Evolutionary conservation across 306 rosid genomes (phyloP).

Genomic region (Cicer arietinum): DNA sequence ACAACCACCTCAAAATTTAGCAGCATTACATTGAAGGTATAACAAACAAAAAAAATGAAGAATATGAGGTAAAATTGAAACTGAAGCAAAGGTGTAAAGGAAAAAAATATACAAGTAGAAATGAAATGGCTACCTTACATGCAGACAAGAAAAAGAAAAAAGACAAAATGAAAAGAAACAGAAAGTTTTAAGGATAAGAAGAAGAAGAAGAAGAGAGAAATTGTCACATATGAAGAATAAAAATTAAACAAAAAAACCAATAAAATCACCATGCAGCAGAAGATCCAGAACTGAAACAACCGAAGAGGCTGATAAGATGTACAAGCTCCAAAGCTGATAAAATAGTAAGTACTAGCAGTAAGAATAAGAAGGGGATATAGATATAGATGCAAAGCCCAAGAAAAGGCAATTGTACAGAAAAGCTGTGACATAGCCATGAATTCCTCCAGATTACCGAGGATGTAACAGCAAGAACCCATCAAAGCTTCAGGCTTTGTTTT

Average conservation of each 20-base stretch:
- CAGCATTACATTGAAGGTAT: slow-evolving; percentile 39
- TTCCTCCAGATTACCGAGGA: slow-evolving; percentile 74
- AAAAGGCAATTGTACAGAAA: slow-evolving; percentile 52
- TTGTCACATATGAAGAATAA: slow-evolving; percentile 7
- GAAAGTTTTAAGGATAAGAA: slow-evolving; percentile 50
- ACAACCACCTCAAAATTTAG: slow-evolving; percentile 35
- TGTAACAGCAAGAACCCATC: slow-evolving; percentile 63
- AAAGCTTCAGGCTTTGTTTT: slow-evolving; percentile 41
- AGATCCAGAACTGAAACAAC: slow-evolving; percentile 48
- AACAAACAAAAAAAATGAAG: background rate
- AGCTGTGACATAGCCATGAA: slow-evolving; percentile 91
- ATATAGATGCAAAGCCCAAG: slow-evolving; percentile 59
- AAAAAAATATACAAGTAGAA: slow-evolving; percentile 24
- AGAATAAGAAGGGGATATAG: slow-evolving; percentile 37
- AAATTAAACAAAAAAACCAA: slow-evolving; percentile 28
- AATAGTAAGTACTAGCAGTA: slow-evolving; percentile 52
- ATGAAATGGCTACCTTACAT: slow-evolving; percentile 44
- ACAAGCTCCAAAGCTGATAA: slow-evolving; percentile 50
- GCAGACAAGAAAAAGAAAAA: slow-evolving; percentile 49
- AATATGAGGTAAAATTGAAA: background rate
- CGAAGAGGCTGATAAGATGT: slow-evolving; percentile 48
- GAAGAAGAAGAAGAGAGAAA: slow-evolving; percentile 39
- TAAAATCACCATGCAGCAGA: slow-evolving; percentile 57
- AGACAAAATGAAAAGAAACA: slow-evolving; percentile 44
- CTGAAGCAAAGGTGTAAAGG: background rate